Base-by-base conservation (phyloP, 805 yeast genomes). In the Starmerella sirachaensis region DNA sequence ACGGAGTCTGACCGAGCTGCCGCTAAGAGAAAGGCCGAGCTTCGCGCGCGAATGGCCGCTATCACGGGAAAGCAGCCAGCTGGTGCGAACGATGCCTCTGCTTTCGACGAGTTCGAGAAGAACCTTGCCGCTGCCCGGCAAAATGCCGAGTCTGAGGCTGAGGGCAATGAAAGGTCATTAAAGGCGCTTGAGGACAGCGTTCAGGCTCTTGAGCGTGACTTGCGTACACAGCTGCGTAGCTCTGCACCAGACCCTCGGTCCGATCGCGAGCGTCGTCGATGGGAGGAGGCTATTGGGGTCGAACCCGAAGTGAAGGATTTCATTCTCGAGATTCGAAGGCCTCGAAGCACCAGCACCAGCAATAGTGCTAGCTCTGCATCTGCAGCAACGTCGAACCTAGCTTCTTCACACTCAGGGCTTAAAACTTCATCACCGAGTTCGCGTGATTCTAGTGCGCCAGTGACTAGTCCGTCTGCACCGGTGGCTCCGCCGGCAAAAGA, bases 31-130 rank as follows among this genome's bases (percentile, higher is more conserved):
- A 78, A 80, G 53, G 93, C 88, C 28, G 61, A 76, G 40, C 65
- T 91, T 49, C 75, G 76, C 46, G 81, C 86, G 35, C 71, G 94
- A 49, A 85, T 88, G 93, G 93, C 94, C 20, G 83, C 88, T 3
- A 69, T 88, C 51, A 86, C 96, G 0, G 95, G 95, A 5, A 78
- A 76, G 51, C 64, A 71, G 6, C 62, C 66, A 3, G 60, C 67
- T 6, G 62, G 62, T 6, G 16, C 16, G 6, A 25, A 34, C 22
- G 57, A 63, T 29, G 67, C 65, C 18, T 57, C 51, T 11, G 63
- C 58, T 7, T 66, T 70, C 49, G 72, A 74, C 27, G 70, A 66
- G 36, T 69, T 73, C 35, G 83, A 77, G 43, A 56, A 62, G 6
- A 61, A 64, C 33, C 65, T 78, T 45, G 68, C 66, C 35, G 68